Conservation (phyloP, 1,139 yeast species). For the Yamadazyma triangularis region DNA sequence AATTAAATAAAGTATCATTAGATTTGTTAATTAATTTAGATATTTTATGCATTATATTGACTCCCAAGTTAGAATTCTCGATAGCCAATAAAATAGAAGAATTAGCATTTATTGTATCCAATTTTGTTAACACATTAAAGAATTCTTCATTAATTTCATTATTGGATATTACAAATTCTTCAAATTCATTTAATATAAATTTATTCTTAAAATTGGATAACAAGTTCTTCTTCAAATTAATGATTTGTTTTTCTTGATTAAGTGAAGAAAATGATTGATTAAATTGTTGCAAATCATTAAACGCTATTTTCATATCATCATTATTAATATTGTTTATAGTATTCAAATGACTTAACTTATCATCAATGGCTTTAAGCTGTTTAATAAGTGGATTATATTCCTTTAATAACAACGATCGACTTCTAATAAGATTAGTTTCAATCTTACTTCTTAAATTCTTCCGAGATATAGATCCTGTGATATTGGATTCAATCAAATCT, state of each 20-base stretch:
- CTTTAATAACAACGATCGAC: constrained; percentile 53
- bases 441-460: constrained; percentile 62
- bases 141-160: constrained; percentile 52
- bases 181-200: constrained; percentile 70
- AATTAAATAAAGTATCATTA: constrained; percentile 42
- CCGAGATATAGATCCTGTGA: constrained; percentile 54
- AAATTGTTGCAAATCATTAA: constrained; percentile 14
- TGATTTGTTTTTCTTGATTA: constrained; percentile 34
- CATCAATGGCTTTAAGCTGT: constrained; percentile 40
- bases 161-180: constrained; percentile 50
- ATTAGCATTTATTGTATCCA: constrained; percentile 59
- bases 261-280: constrained; percentile 37
- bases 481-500: constrained; percentile 47
- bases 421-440: constrained; percentile 66
- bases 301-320: constrained; percentile 27
- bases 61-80: constrained; percentile 69
- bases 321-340: constrained; percentile 27
- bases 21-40: constrained; percentile 49
- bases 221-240: constrained; percentile 51
- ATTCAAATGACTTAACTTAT: constrained; percentile 38
- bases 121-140: constrained; percentile 56
- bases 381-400: constrained; percentile 58
- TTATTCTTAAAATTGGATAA: constrained; percentile 56
- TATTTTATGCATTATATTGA: constrained; percentile 61
- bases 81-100: constrained; percentile 66